Base-by-base conservation (phyloP, 768 basidiomycete species). In the Udeniomyces megalosporus region DNA sequence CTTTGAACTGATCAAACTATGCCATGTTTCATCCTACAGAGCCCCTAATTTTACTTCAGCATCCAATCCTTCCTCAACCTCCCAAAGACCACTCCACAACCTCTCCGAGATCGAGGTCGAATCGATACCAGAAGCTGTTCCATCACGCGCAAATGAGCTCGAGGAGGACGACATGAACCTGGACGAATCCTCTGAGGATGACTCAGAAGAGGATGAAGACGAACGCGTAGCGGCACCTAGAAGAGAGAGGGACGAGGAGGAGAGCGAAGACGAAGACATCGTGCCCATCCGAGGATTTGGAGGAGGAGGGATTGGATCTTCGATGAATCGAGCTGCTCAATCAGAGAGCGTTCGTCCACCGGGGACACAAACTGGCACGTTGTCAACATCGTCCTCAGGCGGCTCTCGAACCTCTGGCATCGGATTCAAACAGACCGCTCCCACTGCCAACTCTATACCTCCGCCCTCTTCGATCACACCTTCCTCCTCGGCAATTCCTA, bases 41-140 rank as follows among this genome's bases (percentile, higher is more conserved):
- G 63, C 57, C 42, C 63, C 63, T 34, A 45, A 49, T 0, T 46
- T 58, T 31, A 53, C 61, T n/a, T n/a, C n/a, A n/a, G n/a, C n/a
- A n/a, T n/a, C n/a, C n/a, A n/a, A n/a, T 44, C 47, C 54, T 24
- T 44, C 24, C 48, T 49, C 58, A 10, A 53, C 52, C 47, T 20
- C 17, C 32, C 44, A 24, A 8, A 38, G 32, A 22, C 42, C 50
- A 3, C n/a, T 24, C 3, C 32, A 48, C 35, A 45, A 47, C 53
- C 44, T 53, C 38, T 34, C 49, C 20, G 60, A 26, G 20, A 54
- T 38, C 54, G 56, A 46, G 3, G 56, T 56, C 7, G 46, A 56
- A 28, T 34, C 61, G 17, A 48, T 38, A 38, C 29, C 46, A 48
- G 46, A 17, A 12, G 28, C 12, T 17, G 24, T 4, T 12, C 17